Conservation (phyloP, 768 basidiomycete species). For the Mycena belliarum region DNA sequence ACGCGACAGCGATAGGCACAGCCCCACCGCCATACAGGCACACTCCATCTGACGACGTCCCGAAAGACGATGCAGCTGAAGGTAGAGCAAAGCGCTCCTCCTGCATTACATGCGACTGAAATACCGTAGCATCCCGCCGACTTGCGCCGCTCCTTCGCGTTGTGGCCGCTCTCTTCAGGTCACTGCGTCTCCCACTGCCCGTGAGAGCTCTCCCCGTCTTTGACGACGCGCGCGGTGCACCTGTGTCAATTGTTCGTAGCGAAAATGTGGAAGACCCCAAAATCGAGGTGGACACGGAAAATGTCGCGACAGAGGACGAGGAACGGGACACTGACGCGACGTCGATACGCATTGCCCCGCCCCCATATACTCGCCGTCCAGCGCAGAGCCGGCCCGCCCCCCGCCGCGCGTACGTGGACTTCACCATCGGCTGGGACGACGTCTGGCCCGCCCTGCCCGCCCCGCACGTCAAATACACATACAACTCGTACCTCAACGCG, state of each 20-base stretch:
- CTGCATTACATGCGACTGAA: background rate
- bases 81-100: background rate
- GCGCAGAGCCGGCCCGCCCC: background rate
- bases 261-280: background rate
- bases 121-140: background rate
- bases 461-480: constrained; percentile 1
- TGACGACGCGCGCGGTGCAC: background rate
- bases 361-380: background rate
- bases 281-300: background rate
- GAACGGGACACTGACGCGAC: background rate
- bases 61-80: background rate
- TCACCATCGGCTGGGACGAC: constrained; percentile 19
- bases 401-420: constrained; percentile 6
- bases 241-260: background rate
- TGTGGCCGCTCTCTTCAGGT: constrained; percentile 1
- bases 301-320: background rate
- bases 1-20: no score
- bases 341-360: background rate
- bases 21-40: no score
- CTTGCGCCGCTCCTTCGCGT: background rate
- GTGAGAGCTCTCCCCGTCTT: background rate
- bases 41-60: background rate
- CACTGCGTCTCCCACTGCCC: background rate
- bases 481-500: constrained; percentile 13
- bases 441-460: constrained; percentile 14